phyloP scores from a whole-genome alignment of 495 filamentous ascomycete genomes.

The Cryomyces minteri region DNA sequence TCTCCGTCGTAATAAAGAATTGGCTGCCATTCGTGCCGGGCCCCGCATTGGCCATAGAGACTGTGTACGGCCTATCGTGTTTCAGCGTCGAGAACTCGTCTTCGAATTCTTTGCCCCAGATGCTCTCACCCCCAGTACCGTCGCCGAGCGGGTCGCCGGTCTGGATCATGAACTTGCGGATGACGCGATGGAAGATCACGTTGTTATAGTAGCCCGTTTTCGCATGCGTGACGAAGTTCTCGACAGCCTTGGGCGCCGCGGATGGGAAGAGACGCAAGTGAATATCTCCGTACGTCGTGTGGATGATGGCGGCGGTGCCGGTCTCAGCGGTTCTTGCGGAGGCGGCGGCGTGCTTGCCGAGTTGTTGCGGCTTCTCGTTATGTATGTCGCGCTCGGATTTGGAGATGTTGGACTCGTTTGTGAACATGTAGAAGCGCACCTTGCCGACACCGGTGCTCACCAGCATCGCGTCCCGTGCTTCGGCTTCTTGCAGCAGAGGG shows the following conservation, averaged over 20 bases:
- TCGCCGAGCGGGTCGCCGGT: conserved; percentile 88
- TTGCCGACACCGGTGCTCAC: conserved; percentile 71
- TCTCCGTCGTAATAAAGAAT: conserved; percentile 98
- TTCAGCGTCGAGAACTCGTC: conserved; percentile 85
- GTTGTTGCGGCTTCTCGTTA: conserved; percentile 69
- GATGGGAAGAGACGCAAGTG: conserved; percentile 86
- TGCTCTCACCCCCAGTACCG: conserved; percentile 87
- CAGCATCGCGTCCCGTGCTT: conserved; percentile 80
- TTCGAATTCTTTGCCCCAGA: conserved; percentile 92
- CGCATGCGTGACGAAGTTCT: conserved; percentile 92
- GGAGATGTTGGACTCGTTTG: conserved; percentile 53
- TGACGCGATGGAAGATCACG: conserved; percentile 92
- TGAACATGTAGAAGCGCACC: conserved; percentile 95
- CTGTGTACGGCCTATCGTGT: conserved; percentile 90
- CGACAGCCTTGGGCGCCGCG: conserved; percentile 86
- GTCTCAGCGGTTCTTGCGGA: conserved; percentile 44
- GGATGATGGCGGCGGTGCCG: conserved; percentile 65
- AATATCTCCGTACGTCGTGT: conserved; percentile 91
- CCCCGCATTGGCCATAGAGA: conserved; percentile 95
- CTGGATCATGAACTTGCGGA: conserved; percentile 96
- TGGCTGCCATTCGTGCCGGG: conserved; percentile 57
- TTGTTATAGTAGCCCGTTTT: conserved; percentile 88
- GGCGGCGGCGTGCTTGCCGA: conserved; percentile 8
- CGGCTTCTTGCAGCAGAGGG: conserved; percentile 81
- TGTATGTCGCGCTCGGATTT: conserved; percentile 81